Base-by-base conservation (phyloP, 768 basidiomycete genomes). In the Clavaria fumosa region DNA sequence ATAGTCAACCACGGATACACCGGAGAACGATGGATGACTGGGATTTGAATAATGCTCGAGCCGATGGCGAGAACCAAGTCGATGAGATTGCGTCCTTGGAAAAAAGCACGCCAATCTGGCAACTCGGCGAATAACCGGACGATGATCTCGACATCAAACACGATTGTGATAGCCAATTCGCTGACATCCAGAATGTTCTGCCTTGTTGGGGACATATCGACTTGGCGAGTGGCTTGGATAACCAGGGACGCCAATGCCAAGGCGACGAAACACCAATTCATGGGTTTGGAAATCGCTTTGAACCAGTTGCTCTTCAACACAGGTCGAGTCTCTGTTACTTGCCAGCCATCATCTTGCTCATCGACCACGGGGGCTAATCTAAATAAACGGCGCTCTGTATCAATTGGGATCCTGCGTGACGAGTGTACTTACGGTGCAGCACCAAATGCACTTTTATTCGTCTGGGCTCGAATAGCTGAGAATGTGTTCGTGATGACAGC, bases 401-500 rank as follows among this genome's bases (percentile, higher is more conserved):
- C 9, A 9, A 19, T 19, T 15, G 3, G 47, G 27, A n/a, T 11
- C 23, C 14, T 23, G 7, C 20, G 22, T 14, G 14, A 12, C 24
- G 11, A 43, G 38, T n/a, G n/a, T 21, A 64, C 75, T 35, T 54
- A 78, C 76, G 69, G 63, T 3, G 70, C 75, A 21, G 85, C 85
- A 23, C 88, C 89, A 53, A 96, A 97, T 0, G 91, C 93, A 53
- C 84, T 89, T 53, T 79, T 81, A 53, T 77, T 72, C 2, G 91
- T 95, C 49, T 86, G 78, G 3, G 73, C 67, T 23, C 86, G 66
- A 43, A 95, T 95, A 11, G 81, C 83, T 12, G 75, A 74, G 53
- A 97, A 97, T 0, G 85, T 84, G 50, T 88, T 82, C 20, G 88
- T 86, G 44, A 93, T 91, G n/a, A 95, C 89, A 12, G 91, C 90